These are phyloP conservation scores for Carex pumila DNA, from an alignment of 176 grass and related monocot species.

Conservation along the genomic window DNA sequence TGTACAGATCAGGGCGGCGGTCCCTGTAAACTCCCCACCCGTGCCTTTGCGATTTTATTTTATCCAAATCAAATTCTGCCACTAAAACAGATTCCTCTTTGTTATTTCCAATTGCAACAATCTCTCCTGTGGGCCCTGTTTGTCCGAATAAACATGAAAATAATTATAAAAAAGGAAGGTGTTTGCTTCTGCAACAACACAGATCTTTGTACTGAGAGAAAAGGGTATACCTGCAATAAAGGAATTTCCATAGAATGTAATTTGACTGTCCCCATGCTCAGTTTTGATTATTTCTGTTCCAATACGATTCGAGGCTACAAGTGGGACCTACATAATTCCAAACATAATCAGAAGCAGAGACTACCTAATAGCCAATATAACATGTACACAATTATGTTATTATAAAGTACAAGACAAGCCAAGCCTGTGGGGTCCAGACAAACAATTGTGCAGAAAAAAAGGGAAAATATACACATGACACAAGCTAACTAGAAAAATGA, in stretches of 20 bases:
- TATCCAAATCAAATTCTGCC: conserved; percentile 70
- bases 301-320: conserved; percentile 82
- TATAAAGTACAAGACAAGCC: neutral
- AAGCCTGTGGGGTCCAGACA: neutral
- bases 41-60: conserved; percentile 58
- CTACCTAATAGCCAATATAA: neutral
- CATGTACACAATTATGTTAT: neutral
- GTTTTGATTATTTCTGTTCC: conserved; percentile 79
- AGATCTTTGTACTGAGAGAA: conserved; percentile 5
- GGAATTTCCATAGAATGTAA: conserved; percentile 78
- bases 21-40: conserved; percentile 95
- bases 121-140: conserved; percentile 78
- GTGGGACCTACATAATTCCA: conserved; percentile 57
- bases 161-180: neutral
- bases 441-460: neutral
- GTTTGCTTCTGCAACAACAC: neutral
- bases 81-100: conserved; percentile 73
- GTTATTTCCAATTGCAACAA: conserved; percentile 69
- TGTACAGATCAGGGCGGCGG: conserved; percentile 73
- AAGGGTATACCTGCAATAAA: conserved; percentile 61
- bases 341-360: neutral
- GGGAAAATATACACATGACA: neutral
- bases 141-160: neutral
- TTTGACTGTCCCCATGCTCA: conserved; percentile 78
- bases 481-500: neutral